Percentiles rank a stretch among this genome's conserved stretches.
phyloP scores from a whole-genome alignment of 108 stramenopile genomes.

The Stephanodiscus triporus region DNA sequence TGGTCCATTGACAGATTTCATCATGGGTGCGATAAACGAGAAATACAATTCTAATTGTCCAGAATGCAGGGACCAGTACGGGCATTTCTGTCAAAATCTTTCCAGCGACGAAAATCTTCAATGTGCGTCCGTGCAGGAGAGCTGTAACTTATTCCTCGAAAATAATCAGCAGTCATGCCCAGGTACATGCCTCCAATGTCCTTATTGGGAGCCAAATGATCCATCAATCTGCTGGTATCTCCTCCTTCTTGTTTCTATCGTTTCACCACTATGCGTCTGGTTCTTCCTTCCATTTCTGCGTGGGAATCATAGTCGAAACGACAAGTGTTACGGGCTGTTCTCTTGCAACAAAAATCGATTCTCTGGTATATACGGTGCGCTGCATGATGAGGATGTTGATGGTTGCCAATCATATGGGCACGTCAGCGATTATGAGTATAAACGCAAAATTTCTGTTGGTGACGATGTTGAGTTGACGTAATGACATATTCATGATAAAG shows the following conservation, averaged over 20 bases:
- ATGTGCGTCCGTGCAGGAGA: conserved; percentile 37
- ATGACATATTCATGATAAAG: conserved; percentile 23
- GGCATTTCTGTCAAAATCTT: conserved; percentile 42
- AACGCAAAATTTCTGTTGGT: conserved; percentile 55
- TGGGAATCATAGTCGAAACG: conserved; percentile 8
- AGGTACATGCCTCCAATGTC: conserved; percentile 46
- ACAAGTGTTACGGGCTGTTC: conserved; percentile 17
- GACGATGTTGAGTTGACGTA: conserved; percentile 72
- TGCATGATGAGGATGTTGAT: not conserved
- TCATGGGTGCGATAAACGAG: conserved; percentile 38
- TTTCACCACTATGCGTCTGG: conserved; percentile 34
- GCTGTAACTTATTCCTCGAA: conserved; percentile 16
- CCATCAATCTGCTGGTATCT: conserved; percentile 44
- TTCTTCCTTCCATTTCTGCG: conserved; percentile 37
- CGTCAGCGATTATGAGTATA: conserved; percentile 31
- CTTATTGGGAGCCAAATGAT: conserved; percentile 45
- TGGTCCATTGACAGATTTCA: conserved; percentile 32
- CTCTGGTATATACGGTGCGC: conserved; percentile 16
- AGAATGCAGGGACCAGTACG: conserved; percentile 41
- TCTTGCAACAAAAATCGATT: conserved; percentile 9
- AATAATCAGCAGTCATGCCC: conserved; percentile 33
- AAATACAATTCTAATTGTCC: conserved; percentile 46
- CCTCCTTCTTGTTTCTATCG: conserved; percentile 30
- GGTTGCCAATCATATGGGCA: conserved; percentile 5
- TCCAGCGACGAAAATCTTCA: not conserved